Conservation (phyloP, 1,139 yeast genomes). For the Meyerozyma guilliermondii region DNA sequence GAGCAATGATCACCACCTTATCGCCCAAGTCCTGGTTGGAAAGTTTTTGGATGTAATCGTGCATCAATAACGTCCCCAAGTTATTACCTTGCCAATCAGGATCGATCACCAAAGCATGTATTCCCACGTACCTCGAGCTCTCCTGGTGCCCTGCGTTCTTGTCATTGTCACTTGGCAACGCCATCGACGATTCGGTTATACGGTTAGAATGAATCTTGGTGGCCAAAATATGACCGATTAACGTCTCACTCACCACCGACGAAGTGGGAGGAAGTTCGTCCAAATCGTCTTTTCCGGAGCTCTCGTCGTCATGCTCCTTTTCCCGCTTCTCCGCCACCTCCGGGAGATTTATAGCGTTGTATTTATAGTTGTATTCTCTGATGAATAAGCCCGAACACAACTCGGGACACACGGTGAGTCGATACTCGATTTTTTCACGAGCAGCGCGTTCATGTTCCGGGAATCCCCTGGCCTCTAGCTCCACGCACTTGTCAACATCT, state of each 20-base stretch:
- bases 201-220: constrained; percentile 56
- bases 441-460: constrained; percentile 65
- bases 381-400: constrained; percentile 82
- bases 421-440: constrained; percentile 56
- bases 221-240: constrained; percentile 81
- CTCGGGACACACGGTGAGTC: constrained; percentile 83
- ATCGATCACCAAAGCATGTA: constrained; percentile 77
- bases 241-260: constrained; percentile 54
- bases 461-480: constrained; percentile 67
- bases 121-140: constrained; percentile 66
- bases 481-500: constrained; percentile 59
- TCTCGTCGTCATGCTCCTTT: constrained; percentile 16
- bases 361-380: constrained; percentile 52
- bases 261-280: constrained; percentile 46
- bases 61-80: constrained; percentile 75
- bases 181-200: constrained; percentile 69
- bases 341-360: constrained; percentile 42
- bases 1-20: constrained; percentile 69
- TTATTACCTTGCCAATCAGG: constrained; percentile 78
- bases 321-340: constrained; percentile 35
- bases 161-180: constrained; percentile 37
- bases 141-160: constrained; percentile 70
- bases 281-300: constrained; percentile 22
- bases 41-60: constrained; percentile 87
- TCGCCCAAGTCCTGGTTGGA: constrained; percentile 85